phyloP scores from a whole-genome alignment of 1,284 basidiomycete species.

The Cutaneotrichosporon curvatum region DNA sequence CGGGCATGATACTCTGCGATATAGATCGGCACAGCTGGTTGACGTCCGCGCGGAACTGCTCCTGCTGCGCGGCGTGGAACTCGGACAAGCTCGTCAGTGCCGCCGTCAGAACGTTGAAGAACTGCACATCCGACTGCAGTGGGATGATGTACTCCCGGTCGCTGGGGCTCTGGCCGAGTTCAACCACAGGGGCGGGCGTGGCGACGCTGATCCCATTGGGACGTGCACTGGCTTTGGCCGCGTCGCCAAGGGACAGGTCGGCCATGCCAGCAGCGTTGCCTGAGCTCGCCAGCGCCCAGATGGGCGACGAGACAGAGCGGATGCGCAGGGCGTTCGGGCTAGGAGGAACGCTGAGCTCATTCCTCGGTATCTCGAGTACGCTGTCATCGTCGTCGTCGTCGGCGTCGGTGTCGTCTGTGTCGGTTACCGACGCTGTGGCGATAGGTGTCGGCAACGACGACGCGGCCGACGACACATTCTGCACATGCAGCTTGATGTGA shows the following conservation, averaged over 20 bases:
- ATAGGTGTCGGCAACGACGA: not conserved
- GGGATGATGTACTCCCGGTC: conserved; percentile 65
- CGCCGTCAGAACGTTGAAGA: conserved; percentile 69
- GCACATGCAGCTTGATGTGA: conserved; percentile 37
- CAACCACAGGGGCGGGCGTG: not conserved
- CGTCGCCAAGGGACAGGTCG: conserved; percentile 31
- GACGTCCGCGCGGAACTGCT: conserved; percentile 60
- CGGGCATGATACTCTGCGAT: conserved; percentile 56
- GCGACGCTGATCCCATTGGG: too few species aligned
- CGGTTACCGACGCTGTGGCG: not conserved
- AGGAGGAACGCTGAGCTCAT: conserved; percentile 21
- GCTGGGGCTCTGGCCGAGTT: not conserved
- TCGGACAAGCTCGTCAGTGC: conserved; percentile 63
- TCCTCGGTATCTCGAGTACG: not conserved
- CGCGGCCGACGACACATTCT: conserved; percentile 2
- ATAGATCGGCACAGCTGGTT: conserved; percentile 57
- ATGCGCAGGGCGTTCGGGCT: conserved; percentile 32
- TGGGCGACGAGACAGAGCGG: conserved; percentile 34
- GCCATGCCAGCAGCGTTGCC: conserved; percentile 21
- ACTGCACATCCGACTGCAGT: conserved; percentile 69
- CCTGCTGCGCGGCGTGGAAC: conserved; percentile 59
- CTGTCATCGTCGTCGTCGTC: conserved; percentile 8
- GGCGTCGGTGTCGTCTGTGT: conserved; percentile 21
- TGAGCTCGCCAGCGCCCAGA: conserved; percentile 40
- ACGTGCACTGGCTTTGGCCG: not conserved